Base-by-base conservation (phyloP, 345 rosid genomes). In the Syzygium jambos region DNA sequence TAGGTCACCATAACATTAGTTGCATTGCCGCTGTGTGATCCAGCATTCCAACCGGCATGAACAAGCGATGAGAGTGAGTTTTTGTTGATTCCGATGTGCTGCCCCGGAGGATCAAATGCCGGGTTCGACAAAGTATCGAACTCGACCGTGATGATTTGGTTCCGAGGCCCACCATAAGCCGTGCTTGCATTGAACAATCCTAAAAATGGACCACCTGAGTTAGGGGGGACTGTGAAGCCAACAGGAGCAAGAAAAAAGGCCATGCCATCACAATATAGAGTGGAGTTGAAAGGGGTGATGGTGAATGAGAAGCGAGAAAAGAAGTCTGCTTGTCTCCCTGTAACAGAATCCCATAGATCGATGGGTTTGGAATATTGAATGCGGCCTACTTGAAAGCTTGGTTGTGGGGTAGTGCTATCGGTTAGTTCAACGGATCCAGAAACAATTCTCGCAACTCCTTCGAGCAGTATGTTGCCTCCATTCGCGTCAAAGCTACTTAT, bases 51-150 rank as follows among this genome's bases (percentile, higher is more conserved):
- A 22, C 3, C 1, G 30, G 6, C 6, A 25, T 11, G 2, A 25
- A 0, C 1, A 27, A 25, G 65, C 2, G 65, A 27, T 0, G 3
- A 5, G 29, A 11, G 6, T 9, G 65, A 11, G 65, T 59, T 25
- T 59, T 3, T 59, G 65, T 57, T 57, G 63, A 57, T 57, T 57
- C 63, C 63, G 25, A 57, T 57, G 29, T 56, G 61, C 61, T 23
- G 13, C 61, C 23, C n/a, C 2, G 2, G n/a, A 56, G 61, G n/a
- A 56, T 56, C 61, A 56, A 22, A 22, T 4, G 4, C 0, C 5
- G 2, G 0, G 61, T 56, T 56, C 61, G 2, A 23, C 11, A 1
- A 2, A 56, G 61, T 0, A 56, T 56, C n/a, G 61, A 23, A 56
- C n/a, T 56, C n/a, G 0, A 56, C n/a, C 5, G 11, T 4, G n/a